These are phyloP conservation scores for Plasmodium malariae DNA, from an alignment of 169 alveolate species.

Conservation along the genomic window DNA sequence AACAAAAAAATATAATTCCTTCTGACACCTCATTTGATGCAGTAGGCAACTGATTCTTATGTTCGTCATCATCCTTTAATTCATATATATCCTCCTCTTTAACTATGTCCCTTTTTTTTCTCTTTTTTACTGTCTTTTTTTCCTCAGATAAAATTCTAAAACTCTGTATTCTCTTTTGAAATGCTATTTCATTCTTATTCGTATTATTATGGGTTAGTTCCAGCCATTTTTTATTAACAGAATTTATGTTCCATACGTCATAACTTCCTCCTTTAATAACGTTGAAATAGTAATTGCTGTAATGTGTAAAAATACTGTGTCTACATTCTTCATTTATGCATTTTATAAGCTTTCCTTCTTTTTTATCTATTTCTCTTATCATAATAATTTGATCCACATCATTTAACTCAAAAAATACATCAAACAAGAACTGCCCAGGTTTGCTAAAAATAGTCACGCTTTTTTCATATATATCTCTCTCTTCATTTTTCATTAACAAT, in stretches of 20 bases:
- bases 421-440: not conserved
- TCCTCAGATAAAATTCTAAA: conserved; percentile 18
- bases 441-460: not conserved
- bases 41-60: conserved; percentile 34
- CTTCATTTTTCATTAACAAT: conserved; percentile 23
- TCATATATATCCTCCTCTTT: not conserved
- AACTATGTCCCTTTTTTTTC: not conserved
- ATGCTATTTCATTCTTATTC: not conserved
- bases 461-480: conserved; percentile 2
- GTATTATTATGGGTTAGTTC: not conserved
- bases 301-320: not conserved
- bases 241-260: not conserved
- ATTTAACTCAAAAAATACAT: not conserved
- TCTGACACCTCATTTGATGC: conserved; percentile 80
- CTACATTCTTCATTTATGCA: not conserved
- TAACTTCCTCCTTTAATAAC: conserved; percentile 5
- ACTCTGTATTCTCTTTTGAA: not conserved
- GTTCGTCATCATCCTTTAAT: conserved; percentile 18
- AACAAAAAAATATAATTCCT: conserved; percentile 77
- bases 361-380: not conserved
- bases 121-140: not conserved
- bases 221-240: conserved; percentile 1
- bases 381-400: not conserved
- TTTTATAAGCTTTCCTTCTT: not conserved
- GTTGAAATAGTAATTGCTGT: not conserved